A percentile compares a stretch with the other conserved stretches of the same genome.
phyloP scores from a whole-genome alignment of 2,329 filamentous ascomycete species.

The Colletotrichum sp. region DNA sequence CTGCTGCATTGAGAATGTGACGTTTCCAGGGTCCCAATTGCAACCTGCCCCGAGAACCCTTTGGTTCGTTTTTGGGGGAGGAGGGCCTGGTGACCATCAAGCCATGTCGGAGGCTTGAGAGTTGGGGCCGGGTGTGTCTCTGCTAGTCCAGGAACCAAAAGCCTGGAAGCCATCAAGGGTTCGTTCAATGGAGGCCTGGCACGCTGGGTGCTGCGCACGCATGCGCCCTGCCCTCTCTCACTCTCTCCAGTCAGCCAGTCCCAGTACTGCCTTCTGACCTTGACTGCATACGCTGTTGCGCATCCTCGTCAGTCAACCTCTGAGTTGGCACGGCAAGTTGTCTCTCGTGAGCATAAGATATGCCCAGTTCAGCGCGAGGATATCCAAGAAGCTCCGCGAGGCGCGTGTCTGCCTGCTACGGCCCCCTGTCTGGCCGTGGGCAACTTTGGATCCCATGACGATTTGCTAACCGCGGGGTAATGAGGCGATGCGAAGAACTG shows the following conservation, averaged over 20 bases:
- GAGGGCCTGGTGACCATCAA: slow-evolving; percentile 1
- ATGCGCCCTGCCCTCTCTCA: not conserved
- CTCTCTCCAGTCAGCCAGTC: not conserved
- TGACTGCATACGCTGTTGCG: slow-evolving; percentile 8
- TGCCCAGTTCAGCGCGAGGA: not conserved
- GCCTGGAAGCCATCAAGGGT: not conserved
- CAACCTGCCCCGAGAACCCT: not conserved
- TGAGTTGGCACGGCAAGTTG: slow-evolving; percentile 12
- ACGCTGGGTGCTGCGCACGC: not conserved
- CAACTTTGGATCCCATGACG: slow-evolving; percentile 8
- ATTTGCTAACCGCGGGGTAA: slow-evolving; percentile 4
- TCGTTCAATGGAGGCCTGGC: not conserved
- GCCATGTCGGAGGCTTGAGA: not conserved
- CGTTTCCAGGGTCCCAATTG: slow-evolving; percentile 11
- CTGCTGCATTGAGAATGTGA: slow-evolving; percentile 5
- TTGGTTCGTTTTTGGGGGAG: not conserved
- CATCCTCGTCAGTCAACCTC: not conserved
- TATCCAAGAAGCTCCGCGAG: not conserved
- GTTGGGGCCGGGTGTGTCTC: slow-evolving; percentile 9
- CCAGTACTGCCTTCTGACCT: slow-evolving; percentile 14
- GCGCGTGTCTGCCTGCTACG: not conserved
- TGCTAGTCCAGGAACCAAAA: slow-evolving; percentile 9
- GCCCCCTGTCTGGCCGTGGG: not conserved
- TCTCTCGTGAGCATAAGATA: slow-evolving; percentile 14
- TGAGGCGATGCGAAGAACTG: not conserved